Evolutionary conservation across 1,284 basidiomycete species (phyloP).

Genomic region (Puccinia horiana): DNA sequence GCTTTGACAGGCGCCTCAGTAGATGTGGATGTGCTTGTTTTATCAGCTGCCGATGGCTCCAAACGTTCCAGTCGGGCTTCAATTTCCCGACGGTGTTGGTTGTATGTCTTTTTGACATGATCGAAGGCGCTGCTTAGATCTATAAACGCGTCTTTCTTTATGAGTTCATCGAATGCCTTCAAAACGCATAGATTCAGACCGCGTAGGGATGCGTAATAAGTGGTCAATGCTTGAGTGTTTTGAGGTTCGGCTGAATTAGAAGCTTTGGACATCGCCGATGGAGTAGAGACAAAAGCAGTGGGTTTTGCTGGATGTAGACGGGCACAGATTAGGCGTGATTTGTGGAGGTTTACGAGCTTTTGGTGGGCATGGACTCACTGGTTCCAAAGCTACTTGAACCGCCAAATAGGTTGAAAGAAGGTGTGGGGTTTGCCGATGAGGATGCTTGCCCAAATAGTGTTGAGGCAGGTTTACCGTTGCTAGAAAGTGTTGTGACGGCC

Average conservation of each 20-base stretch:
- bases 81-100: slow-evolving; percentile 27
- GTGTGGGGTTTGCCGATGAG: neutral
- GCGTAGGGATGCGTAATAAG: slow-evolving; percentile 32
- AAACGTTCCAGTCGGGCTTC: neutral
- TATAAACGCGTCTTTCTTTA: slow-evolving; percentile 24
- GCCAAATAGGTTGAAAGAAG: slow-evolving; percentile 14
- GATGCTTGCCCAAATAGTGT: neutral
- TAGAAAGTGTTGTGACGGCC: neutral
- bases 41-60: neutral
- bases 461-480: neutral
- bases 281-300: neutral
- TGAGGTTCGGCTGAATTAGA: neutral
- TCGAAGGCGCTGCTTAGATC: slow-evolving; percentile 24
- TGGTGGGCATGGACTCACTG: neutral
- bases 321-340: neutral
- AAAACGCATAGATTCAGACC: slow-evolving; percentile 37
- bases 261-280: neutral
- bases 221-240: slow-evolving; percentile 22
- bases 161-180: slow-evolving; percentile 25
- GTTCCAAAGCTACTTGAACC: neutral
- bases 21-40: neutral
- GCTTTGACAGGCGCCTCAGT: neutral
- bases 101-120: slow-evolving; percentile 28
- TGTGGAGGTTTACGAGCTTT: neutral
- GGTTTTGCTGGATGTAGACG: neutral